These are phyloP conservation scores for Phialophora verrucosa DNA, from an alignment of 2,329 filamentous ascomycete genomes.

Conservation along the genomic window DNA sequence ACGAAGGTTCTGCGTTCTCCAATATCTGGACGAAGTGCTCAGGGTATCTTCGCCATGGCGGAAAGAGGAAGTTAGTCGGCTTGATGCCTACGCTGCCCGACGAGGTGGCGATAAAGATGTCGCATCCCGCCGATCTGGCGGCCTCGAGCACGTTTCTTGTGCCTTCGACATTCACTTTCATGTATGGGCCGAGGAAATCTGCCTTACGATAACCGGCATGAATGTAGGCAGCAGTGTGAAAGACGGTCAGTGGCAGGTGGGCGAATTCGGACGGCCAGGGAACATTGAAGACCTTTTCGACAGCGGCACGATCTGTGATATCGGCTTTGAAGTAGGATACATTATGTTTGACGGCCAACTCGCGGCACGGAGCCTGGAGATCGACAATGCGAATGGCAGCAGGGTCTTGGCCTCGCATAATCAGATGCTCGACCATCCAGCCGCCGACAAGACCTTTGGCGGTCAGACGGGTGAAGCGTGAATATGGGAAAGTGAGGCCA, in stretches of 20 bases:
- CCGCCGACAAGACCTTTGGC: slow-evolving; percentile 57
- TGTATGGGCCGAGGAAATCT: slow-evolving; percentile 54
- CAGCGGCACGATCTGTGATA: slow-evolving; percentile 55
- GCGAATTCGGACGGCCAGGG: slow-evolving; percentile 55
- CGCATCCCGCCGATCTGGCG: slow-evolving; percentile 54
- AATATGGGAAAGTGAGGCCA: slow-evolving; percentile 42
- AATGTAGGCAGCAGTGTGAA: slow-evolving; percentile 63
- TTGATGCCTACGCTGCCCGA: slow-evolving; percentile 56
- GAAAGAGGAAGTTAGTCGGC: slow-evolving; percentile 51
- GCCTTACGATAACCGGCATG: slow-evolving; percentile 57
- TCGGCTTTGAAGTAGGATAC: slow-evolving; percentile 58
- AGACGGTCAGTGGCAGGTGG: slow-evolving; percentile 60
- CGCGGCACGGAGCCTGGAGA: slow-evolving; percentile 51
- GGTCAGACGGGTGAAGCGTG: not conserved
- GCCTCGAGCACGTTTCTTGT: slow-evolving; percentile 58
- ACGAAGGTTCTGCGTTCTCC: slow-evolving; percentile 50
- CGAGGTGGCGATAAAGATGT: slow-evolving; percentile 60
- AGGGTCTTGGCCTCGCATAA: slow-evolving; percentile 59
- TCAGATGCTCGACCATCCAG: slow-evolving; percentile 60
- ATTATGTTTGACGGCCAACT: slow-evolving; percentile 50
- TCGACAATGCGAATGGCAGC: slow-evolving; percentile 62
- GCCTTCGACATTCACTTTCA: slow-evolving; percentile 59
- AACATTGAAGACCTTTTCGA: slow-evolving; percentile 54
- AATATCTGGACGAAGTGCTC: slow-evolving; percentile 54
- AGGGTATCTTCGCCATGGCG: slow-evolving; percentile 53